phyloP scores from a whole-genome alignment of 148 eudicot genomes.

The Euryodendron excelsum region DNA sequence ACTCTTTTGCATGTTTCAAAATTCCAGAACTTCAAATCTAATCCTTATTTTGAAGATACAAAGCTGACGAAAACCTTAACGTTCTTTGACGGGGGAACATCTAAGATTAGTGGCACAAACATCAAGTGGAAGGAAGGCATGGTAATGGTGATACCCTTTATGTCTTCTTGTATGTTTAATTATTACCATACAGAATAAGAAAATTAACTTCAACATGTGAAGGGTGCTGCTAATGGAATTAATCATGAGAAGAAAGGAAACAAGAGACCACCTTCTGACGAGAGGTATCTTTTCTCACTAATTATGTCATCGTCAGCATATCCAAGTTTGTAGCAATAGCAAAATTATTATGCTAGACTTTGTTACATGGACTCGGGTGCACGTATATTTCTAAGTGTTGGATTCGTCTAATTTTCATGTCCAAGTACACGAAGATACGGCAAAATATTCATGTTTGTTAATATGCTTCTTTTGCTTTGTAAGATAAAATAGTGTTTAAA shows the following conservation, averaged over 20 bases:
- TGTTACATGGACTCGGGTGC: too few relatives aligned
- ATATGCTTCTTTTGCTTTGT: too few relatives aligned
- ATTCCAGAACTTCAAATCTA: constrained; percentile 69
- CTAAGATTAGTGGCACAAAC: constrained; percentile 64
- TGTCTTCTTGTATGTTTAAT: constrained; percentile 15
- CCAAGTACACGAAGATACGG: too few relatives aligned
- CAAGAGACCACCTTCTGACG: constrained; percentile 60
- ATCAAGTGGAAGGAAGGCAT: constrained; percentile 88
- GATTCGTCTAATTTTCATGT: too few relatives aligned
- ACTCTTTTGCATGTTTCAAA: constrained; percentile 10
- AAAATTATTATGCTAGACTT: background rate
- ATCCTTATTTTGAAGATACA: constrained; percentile 77
- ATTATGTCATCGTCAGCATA: background rate
- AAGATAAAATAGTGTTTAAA: too few relatives aligned
- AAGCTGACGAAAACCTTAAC: constrained; percentile 73
- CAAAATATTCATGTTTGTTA: too few relatives aligned
- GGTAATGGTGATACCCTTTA: constrained; percentile 34
- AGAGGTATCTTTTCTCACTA: constrained; percentile 49
- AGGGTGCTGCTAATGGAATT: constrained; percentile 64
- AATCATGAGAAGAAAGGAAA: constrained; percentile 61
- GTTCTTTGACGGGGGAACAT: constrained; percentile 77
- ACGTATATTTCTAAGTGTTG: too few relatives aligned
- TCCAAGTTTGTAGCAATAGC: background rate
- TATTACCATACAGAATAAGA: background rate
- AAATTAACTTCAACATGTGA: constrained; percentile 11